These are phyloP conservation scores for Pontederia paniculata DNA, from an alignment of 176 grass and related monocot species.

Conservation along the genomic window DNA sequence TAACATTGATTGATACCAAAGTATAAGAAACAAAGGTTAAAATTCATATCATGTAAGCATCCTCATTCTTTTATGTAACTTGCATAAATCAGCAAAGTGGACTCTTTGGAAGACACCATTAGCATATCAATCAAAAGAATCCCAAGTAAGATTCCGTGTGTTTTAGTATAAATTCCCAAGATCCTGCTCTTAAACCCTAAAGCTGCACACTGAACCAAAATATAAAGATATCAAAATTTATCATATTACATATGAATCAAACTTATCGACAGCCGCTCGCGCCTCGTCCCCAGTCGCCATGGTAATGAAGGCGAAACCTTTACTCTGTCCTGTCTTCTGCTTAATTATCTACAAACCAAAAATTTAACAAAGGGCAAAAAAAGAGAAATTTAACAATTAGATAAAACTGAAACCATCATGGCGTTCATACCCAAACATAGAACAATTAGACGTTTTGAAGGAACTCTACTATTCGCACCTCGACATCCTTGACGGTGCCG, in stretches of 20 bases:
- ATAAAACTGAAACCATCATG: background rate
- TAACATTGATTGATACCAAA: too few species aligned
- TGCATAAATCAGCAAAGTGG: too few species aligned
- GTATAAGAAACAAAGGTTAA: too few species aligned
- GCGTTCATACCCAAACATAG: background rate
- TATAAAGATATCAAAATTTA: background rate
- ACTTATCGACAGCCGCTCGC: constrained; percentile 26
- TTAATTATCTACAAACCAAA: constrained; percentile 37
- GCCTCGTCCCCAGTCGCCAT: constrained; percentile 51
- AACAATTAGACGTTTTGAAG: background rate
- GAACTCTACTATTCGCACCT: constrained; percentile 20
- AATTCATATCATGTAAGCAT: too few species aligned
- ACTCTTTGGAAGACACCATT: too few species aligned
- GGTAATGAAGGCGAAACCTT: constrained; percentile 51
- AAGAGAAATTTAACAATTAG: background rate
- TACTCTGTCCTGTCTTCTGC: constrained; percentile 47
- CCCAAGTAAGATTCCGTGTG: too few species aligned
- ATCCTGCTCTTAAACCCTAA: background rate
- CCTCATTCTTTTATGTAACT: too few species aligned
- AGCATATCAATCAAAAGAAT: too few species aligned
- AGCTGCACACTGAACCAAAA: background rate
- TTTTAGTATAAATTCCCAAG: background rate
- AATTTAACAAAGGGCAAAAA: background rate
- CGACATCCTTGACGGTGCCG: constrained; percentile 55
- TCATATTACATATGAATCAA: constrained; percentile 43